Conservation (phyloP, 768 basidiomycete species). For the Mycena alexandri region DNA sequence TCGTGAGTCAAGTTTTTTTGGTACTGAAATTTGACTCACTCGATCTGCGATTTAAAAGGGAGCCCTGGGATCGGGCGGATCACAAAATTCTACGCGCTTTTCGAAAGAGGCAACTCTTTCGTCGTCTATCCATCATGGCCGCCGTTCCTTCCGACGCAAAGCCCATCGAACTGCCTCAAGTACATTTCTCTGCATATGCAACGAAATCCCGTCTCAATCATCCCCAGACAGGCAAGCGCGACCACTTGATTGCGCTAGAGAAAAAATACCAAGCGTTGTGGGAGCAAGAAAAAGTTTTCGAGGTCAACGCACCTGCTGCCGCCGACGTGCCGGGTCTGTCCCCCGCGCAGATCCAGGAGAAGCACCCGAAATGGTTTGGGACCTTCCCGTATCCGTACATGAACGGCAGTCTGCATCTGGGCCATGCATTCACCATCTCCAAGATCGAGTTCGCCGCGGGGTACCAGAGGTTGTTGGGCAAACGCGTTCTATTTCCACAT, state of each 20-base stretch:
- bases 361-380: constrained; percentile 97
- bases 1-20: neutral
- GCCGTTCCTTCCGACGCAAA: constrained; percentile 51
- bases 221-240: constrained; percentile 89
- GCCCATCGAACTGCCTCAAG: constrained; percentile 77
- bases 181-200: constrained; percentile 38
- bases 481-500: constrained; percentile 95
- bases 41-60: constrained; percentile 12
- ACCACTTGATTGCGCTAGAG: constrained; percentile 86
- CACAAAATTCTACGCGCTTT: constrained; percentile 28
- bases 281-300: constrained; percentile 83
- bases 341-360: constrained; percentile 73
- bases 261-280: constrained; percentile 87
- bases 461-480: constrained; percentile 95
- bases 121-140: constrained; percentile 27
- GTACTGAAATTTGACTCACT: constrained; percentile 1
- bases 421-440: constrained; percentile 97
- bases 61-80: constrained; percentile 18
- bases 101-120: constrained; percentile 16
- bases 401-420: constrained; percentile 97
- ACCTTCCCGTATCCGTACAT: constrained; percentile 98
- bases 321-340: constrained; percentile 76
- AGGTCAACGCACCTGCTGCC: constrained; percentile 82
- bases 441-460: constrained; percentile 98
- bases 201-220: constrained; percentile 14